Base-by-base conservation (phyloP, 2,329 filamentous ascomycete genomes). In the Pseudogymnoascus sp. region DNA sequence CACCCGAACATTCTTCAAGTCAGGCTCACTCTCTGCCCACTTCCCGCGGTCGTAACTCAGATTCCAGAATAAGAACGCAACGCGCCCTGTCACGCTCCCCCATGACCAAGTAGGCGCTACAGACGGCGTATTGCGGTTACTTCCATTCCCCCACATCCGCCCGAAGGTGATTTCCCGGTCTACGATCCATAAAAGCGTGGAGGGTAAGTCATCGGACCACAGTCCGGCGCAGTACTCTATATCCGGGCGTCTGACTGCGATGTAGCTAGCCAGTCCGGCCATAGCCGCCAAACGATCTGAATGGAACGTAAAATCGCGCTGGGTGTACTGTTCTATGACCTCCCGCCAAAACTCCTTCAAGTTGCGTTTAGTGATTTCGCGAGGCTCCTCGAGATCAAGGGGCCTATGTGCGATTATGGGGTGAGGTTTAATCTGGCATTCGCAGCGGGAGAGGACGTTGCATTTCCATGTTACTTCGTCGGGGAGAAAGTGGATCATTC, bases 151-250 rank as follows among this genome's bases (percentile, higher is more conserved):
- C 48, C 48, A 55, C 29, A 55, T 5, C 4, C 27, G n/a, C 9
- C 48, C 48, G 4, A 33, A 55, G 9, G 33, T 21, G 4, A 55
- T 21, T 33, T 33, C 48, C 1, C 48, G 27, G 9, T 55, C n/a
- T 2, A 55, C 48, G 5, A 55, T 1, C 48, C 48, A 55, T 12
- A 55, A 15, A 8, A 55, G 48, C 8, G 48, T 55, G n/a, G 48
- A 55, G 4, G 48, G 48, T 2, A 55, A 4, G 29, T 55, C 48
- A 33, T 55, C 48, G 2, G 48, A 55, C 65, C 65, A 66, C 18
- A 66, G 61, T 10, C 65, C 65, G 10, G 64, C 64, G 2, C 64
- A 37, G 45, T 66, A 66, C 21, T 66, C 62, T 13, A 58, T 52
- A 27, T 55, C 37, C 9, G 40, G 25, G 25, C 37, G 60, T 18